These are phyloP conservation scores for Onygenales sp. DNA, from an alignment of 2,329 filamentous ascomycete species.

Conservation along the genomic window DNA sequence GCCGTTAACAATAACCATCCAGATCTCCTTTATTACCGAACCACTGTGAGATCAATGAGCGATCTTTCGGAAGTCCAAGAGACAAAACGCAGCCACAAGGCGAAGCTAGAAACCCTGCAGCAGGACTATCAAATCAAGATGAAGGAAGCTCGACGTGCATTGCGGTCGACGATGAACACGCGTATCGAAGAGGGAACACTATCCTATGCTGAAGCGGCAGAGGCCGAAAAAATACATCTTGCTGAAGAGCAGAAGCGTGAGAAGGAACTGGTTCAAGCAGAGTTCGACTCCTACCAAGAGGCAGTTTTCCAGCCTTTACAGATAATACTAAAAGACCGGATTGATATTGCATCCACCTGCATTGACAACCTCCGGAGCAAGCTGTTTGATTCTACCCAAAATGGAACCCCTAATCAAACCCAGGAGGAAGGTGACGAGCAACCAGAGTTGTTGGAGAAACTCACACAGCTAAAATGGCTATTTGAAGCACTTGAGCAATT, in stretches of 20 bases:
- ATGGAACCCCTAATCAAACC: constrained; percentile 65
- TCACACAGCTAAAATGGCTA: constrained; percentile 92
- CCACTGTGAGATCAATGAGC: constrained; percentile 61
- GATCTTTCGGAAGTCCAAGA: constrained; percentile 63
- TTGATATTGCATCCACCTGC: constrained; percentile 63
- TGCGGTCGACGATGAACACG: constrained; percentile 66
- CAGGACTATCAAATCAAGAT: constrained; percentile 43
- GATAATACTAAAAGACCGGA: constrained; percentile 65
- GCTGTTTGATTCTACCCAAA: constrained; percentile 62
- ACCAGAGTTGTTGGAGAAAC: constrained; percentile 85
- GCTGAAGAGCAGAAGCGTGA: constrained; percentile 59
- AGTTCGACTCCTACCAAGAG: constrained; percentile 77
- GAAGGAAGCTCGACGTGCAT: constrained; percentile 52
- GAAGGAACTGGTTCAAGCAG: constrained; percentile 64
- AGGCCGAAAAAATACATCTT: constrained; percentile 67
- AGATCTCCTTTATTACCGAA: constrained; percentile 68
- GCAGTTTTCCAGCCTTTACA: constrained; percentile 78
- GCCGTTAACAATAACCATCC: constrained; percentile 95
- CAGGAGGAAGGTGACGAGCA: constrained; percentile 94
- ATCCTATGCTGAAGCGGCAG: constrained; percentile 71
- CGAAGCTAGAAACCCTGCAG: constrained; percentile 45
- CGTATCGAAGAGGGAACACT: constrained; percentile 71
- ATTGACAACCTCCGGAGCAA: constrained; percentile 66
- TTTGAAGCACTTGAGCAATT: constrained; percentile 88
- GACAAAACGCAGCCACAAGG: constrained; percentile 47